Base-by-base conservation (phyloP, 441 rosid species). In the Corymbia citriodora region DNA sequence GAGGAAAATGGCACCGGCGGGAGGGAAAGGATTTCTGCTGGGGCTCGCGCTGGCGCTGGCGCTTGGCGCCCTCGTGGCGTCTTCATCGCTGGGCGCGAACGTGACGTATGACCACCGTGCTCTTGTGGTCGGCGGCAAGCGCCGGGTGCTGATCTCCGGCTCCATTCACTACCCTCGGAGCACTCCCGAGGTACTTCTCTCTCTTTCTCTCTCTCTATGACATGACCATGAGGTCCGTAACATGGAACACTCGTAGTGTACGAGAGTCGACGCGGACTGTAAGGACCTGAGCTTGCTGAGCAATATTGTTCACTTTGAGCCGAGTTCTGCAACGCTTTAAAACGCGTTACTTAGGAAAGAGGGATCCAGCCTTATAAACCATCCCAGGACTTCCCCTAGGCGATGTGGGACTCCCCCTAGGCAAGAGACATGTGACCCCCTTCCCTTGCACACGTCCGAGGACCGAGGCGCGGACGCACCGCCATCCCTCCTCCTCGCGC, bases 141-240 rank as follows among this genome's bases (percentile, higher is more conserved):
- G 98, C 83, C 94, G 96, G 83, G 94, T 98, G 90, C 92, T 98
- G 90, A 90, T 97, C 92, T 97, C 99, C 79, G 99, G 99, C 50
- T 96, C 99, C 87, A 97, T 98, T 93, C 99, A 97, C 92, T 98
- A 98, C 91, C 99, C 99, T 50, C 98, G 99, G 54, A 98, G 99
- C 89, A 95, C 98, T 54, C 97, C 98, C 9, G 97, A 98, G 94
- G 99, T 97, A 87, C 15, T 11, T 40, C 49, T 55, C 57, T 49
- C 87, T 33, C 15, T 25, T 31, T 82, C 21, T 54, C 87, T 33
- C 40, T 83, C 12, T 40, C 23, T 13, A 12, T 86, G n/a, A 79
- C 16, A 12, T 7, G 52, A 45, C 85, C 3, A 27, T 2, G 8
- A 15, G 18, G n/a, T 49, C 85, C 74, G 74, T 31, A 27, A 45